Percentiles rank a stretch among this genome's conserved stretches.
Evolutionary conservation across 441 rosid genomes (phyloP).

Genomic region (Gossypium davidsonii): DNA sequence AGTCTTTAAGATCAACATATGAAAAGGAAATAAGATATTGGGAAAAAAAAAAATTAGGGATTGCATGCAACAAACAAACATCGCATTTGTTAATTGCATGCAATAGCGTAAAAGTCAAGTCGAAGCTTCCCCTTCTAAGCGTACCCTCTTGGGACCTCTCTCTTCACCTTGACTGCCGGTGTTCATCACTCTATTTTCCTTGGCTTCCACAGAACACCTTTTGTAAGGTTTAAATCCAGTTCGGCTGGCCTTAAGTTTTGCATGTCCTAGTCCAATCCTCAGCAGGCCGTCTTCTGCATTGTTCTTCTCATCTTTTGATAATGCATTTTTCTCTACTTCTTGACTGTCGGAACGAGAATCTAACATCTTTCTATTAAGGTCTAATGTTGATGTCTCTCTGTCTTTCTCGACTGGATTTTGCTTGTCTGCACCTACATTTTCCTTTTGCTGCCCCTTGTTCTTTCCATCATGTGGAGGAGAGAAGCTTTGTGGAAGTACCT

Average conservation of each 20-base stretch:
- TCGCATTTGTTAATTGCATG: slow-evolving; percentile 32
- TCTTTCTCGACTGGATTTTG: slow-evolving; percentile 26
- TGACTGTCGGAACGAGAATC: slow-evolving; percentile 23
- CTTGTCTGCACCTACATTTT: slow-evolving; percentile 32
- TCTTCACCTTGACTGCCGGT: slow-evolving; percentile 51
- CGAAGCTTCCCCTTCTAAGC: slow-evolving; percentile 64
- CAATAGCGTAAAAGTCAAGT: slow-evolving; percentile 33
- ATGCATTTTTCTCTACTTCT: slow-evolving; percentile 34
- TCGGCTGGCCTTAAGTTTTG: slow-evolving; percentile 46
- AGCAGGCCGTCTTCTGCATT: slow-evolving; percentile 36
- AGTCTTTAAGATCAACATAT: slow-evolving; percentile 23
- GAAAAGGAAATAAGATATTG: slow-evolving; percentile 17
- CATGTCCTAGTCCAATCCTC: slow-evolving; percentile 55
- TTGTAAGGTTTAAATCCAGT: slow-evolving; percentile 96
- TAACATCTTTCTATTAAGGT: slow-evolving; percentile 41
- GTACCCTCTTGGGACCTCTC: slow-evolving; percentile 73
- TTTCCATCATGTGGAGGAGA: slow-evolving; percentile 45
- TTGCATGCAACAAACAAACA: slow-evolving; percentile 29
- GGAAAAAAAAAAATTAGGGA: slow-evolving; percentile 9
- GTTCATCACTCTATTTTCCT: slow-evolving; percentile 42
- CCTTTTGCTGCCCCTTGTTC: slow-evolving; percentile 24
- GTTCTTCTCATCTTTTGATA: slow-evolving; percentile 19
- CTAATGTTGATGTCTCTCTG: slow-evolving; percentile 31
- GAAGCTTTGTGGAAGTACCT: slow-evolving; percentile 87
- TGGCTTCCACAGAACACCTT: slow-evolving; percentile 83